Conservation (phyloP, 257 asterid species). For the Salvia splendens region DNA sequence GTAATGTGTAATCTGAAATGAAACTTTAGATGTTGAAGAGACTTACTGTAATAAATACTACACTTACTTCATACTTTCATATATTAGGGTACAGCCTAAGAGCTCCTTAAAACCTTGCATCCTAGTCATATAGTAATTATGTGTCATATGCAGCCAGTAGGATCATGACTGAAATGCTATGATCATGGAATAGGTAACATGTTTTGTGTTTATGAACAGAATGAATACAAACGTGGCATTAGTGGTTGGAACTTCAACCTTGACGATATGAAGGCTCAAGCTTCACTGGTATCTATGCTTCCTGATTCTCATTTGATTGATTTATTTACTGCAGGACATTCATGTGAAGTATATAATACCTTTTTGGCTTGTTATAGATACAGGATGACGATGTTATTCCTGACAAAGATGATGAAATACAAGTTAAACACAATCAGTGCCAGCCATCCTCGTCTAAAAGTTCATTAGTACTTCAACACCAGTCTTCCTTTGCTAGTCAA, state of each 20-base stretch:
- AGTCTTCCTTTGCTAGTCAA: conserved; percentile 66
- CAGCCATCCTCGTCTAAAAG: conserved; percentile 46
- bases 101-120: not conserved
- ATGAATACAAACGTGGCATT: conserved; percentile 79
- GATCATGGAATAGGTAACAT: conserved; percentile 22
- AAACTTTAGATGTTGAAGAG: not conserved
- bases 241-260: conserved; percentile 81
- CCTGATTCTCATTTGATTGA: conserved; percentile 19
- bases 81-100: not conserved
- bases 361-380: conserved; percentile 46
- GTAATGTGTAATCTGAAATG: conserved; percentile 10
- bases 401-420: conserved; percentile 64
- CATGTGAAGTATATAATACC: conserved; percentile 16
- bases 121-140: not conserved
- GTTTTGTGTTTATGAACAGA: conserved; percentile 45
- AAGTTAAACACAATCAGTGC: conserved; percentile 48
- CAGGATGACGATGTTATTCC: conserved; percentile 69
- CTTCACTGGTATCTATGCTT: conserved; percentile 62
- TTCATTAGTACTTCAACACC: conserved; percentile 56
- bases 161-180: conserved; percentile 15
- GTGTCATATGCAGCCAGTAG: conserved; percentile 1
- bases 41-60: conserved; percentile 9
- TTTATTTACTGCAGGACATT: conserved; percentile 10
- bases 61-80: too few species aligned
- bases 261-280: conserved; percentile 82